A percentile compares a stretch with the other conserved stretches of the same genome.
phyloP scores from a whole-genome alignment of 345 rosid genomes.

The Viola odorata region DNA sequence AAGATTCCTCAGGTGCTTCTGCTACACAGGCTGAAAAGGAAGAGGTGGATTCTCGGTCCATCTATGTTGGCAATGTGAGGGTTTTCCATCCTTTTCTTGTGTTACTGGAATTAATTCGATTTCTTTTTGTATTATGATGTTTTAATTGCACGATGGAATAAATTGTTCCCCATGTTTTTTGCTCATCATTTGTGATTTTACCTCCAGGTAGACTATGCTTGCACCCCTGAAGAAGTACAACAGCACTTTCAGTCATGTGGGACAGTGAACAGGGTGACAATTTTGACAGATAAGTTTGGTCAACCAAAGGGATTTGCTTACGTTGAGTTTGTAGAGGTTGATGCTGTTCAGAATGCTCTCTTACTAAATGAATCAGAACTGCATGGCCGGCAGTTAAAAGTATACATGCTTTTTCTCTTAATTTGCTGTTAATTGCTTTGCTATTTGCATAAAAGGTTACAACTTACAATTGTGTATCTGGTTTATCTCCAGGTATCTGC shows the following conservation, averaged over 20 bases:
- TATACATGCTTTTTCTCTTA: slow-evolving; percentile 13
- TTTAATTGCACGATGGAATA: no score
- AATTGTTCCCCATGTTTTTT: background rate
- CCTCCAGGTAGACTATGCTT: slow-evolving; percentile 87
- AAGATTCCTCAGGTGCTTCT: slow-evolving; percentile 66
- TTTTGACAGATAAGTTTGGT: slow-evolving; percentile 97
- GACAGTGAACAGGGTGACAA: slow-evolving; percentile 92
- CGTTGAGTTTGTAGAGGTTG: slow-evolving; percentile 90
- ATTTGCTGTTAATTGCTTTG: background rate
- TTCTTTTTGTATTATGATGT: background rate
- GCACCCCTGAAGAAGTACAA: slow-evolving; percentile 98
- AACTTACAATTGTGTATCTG: slow-evolving; percentile 5
- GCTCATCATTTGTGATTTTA: slow-evolving; percentile 14
- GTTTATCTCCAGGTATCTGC: slow-evolving; percentile 71
- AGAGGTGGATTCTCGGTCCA: slow-evolving; percentile 92
- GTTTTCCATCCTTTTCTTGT: slow-evolving; percentile 19
- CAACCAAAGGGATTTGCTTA: slow-evolving; percentile 99
- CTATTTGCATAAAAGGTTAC: background rate
- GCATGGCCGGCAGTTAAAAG: slow-evolving; percentile 98
- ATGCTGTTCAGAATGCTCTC: slow-evolving; percentile 94
- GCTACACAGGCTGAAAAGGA: slow-evolving; percentile 88
- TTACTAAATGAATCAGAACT: slow-evolving; percentile 87
- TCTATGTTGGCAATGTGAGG: slow-evolving; percentile 98
- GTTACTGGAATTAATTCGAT: no score
- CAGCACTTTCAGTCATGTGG: slow-evolving; percentile 99